Conservation (phyloP, 768 basidiomycete genomes). For the Lepiota brunneoincarnata region DNA sequence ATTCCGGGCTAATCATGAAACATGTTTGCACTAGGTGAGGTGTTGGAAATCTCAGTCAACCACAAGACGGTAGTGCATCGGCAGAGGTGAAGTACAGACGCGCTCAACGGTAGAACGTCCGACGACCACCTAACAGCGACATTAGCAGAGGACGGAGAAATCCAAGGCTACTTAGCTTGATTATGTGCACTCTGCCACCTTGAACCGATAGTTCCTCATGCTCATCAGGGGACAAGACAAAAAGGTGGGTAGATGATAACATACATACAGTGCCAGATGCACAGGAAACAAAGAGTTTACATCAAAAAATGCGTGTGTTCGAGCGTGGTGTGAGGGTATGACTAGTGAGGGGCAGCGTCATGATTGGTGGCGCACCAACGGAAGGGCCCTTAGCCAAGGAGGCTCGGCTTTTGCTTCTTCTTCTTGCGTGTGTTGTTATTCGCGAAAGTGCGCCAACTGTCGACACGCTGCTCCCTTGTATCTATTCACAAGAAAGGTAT, state of each 20-base stretch:
- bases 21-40: no score
- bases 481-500: conserved; percentile 35
- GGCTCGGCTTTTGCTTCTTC: conserved; percentile 66
- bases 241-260: conserved; percentile 7
- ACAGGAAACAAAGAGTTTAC: conserved; percentile 1
- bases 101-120: no score
- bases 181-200: not conserved
- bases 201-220: not conserved
- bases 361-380: conserved; percentile 8
- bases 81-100: no score
- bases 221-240: conserved; percentile 6
- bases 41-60: no score
- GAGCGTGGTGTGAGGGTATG: conserved; percentile 9
- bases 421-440: conserved; percentile 72
- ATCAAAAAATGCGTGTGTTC: conserved; percentile 1
- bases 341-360: not conserved
- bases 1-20: no score
- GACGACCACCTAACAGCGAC: conserved; percentile 10
- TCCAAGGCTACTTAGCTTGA: conserved; percentile 18
- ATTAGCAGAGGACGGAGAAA: conserved; percentile 15
- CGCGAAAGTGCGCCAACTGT: conserved; percentile 77
- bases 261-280: conserved; percentile 12
- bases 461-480: conserved; percentile 77
- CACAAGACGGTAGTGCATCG: no score
- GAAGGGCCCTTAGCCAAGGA: conserved; percentile 55